Evolutionary conservation across 495 filamentous ascomycete genomes (phyloP).

Genomic region (Hypoxylon crocopeplum): DNA sequence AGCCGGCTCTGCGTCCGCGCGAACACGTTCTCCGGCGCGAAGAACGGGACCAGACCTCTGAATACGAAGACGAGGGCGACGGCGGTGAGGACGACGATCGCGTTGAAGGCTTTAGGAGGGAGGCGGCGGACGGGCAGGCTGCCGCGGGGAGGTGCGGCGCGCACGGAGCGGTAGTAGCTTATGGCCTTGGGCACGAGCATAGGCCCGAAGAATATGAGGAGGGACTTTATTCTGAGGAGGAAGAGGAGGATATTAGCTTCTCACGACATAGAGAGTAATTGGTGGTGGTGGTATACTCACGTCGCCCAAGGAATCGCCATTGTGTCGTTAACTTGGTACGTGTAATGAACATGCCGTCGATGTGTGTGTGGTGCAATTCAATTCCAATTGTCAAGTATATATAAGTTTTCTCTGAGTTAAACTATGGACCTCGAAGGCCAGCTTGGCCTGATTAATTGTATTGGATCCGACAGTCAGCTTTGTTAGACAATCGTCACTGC

Average conservation of each 20-base stretch:
- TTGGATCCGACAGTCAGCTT: background rate
- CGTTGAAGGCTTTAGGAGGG: constrained; percentile 56
- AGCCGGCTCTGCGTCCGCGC: constrained; percentile 75
- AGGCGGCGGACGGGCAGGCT: constrained; percentile 66
- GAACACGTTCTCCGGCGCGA: constrained; percentile 85
- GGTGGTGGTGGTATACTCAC: constrained; percentile 45
- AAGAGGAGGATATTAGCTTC: background rate
- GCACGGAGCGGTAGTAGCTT: constrained; percentile 69
- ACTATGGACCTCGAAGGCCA: constrained; percentile 5
- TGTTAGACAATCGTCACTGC: constrained; percentile 16
- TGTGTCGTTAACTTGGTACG: constrained; percentile 23
- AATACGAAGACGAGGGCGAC: constrained; percentile 63
- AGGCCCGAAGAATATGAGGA: constrained; percentile 87
- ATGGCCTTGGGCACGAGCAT: constrained; percentile 77
- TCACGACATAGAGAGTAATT: background rate
- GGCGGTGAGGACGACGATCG: constrained; percentile 68
- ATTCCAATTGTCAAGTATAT: background rate
- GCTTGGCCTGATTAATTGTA: constrained; percentile 9
- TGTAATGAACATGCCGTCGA: constrained; percentile 26
- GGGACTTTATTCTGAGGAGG: constrained; percentile 68
- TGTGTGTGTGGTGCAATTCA: background rate
- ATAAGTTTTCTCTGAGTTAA: background rate
- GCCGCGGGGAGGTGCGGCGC: constrained; percentile 51
- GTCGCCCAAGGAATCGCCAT: constrained; percentile 54
- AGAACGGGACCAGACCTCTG: constrained; percentile 65